phyloP scores from a whole-genome alignment of 148 eudicot genomes.

The Vaccinium corymbosum region DNA sequence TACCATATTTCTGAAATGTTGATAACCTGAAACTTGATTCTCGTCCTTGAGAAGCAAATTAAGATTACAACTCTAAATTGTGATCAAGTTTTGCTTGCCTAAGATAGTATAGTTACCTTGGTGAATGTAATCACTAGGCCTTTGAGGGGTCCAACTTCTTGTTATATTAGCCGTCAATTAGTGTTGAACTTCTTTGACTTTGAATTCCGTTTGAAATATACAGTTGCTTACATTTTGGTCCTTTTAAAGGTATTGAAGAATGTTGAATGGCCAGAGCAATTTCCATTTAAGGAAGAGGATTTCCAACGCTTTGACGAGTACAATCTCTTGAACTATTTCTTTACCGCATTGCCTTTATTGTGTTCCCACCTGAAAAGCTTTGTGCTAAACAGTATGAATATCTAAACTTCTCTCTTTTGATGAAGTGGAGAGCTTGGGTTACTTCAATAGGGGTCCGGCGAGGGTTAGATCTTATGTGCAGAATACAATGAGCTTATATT shows the following conservation, averaged over 20 bases:
- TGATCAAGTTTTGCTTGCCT: not conserved
- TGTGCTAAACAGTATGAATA: not conserved
- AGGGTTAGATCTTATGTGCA: not conserved
- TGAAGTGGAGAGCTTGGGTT: not conserved
- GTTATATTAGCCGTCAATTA: not conserved
- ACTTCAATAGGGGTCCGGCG: not conserved
- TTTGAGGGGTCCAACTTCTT: not conserved
- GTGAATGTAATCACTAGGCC: not conserved
- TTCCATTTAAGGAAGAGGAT: slow-evolving; percentile 91
- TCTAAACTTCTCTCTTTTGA: not conserved
- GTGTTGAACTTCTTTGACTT: not conserved
- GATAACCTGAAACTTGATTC: not conserved
- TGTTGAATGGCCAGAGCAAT: slow-evolving; percentile 89
- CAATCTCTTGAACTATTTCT: slow-evolving; percentile 20
- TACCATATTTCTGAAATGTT: too few species aligned
- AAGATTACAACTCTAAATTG: not conserved
- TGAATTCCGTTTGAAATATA: not conserved
- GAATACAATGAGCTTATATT: not conserved
- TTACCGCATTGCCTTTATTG: slow-evolving; percentile 1
- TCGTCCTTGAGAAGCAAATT: not conserved
- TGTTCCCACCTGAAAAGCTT: not conserved
- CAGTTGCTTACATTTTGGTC: not conserved
- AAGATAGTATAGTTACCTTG: not conserved
- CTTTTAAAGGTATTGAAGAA: slow-evolving; percentile 65
- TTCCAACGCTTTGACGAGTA: slow-evolving; percentile 96